These are phyloP conservation scores for Diaporthe citrichinensis DNA, from an alignment of 2,329 filamentous ascomycete species.

Conservation along the genomic window DNA sequence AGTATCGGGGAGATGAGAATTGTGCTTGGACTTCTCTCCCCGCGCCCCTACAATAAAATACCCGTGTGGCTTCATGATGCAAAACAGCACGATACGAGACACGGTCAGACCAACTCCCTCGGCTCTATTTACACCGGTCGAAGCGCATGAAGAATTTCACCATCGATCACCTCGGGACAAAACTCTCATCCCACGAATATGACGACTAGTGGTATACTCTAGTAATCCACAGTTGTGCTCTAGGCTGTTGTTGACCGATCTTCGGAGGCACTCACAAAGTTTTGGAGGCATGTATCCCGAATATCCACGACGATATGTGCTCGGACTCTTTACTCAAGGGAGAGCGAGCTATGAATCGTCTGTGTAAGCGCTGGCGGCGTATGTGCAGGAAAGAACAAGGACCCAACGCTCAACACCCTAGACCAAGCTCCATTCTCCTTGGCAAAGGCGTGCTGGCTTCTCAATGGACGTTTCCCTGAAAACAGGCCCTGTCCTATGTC, in stretches of 20 bases:
- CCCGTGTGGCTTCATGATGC: no score
- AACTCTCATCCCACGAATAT: background rate
- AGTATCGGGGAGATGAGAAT: no score
- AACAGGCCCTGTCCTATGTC: background rate
- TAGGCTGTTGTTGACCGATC: background rate
- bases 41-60: no score
- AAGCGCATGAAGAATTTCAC: background rate
- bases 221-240: background rate
- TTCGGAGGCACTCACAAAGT: background rate
- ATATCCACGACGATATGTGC: background rate
- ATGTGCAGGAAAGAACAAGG: background rate
- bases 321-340: background rate
- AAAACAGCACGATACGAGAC: no score
- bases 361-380: background rate
- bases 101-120: no score
- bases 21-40: no score
- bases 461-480: background rate
- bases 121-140: no score
- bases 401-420: background rate
- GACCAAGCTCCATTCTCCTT: background rate
- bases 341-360: background rate
- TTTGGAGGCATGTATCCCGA: background rate
- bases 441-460: background rate
- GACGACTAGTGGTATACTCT: background rate
- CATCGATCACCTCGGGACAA: background rate